Evolutionary conservation across 73 alveolate species (phyloP).

Genomic region (Uronychia setigera): DNA sequence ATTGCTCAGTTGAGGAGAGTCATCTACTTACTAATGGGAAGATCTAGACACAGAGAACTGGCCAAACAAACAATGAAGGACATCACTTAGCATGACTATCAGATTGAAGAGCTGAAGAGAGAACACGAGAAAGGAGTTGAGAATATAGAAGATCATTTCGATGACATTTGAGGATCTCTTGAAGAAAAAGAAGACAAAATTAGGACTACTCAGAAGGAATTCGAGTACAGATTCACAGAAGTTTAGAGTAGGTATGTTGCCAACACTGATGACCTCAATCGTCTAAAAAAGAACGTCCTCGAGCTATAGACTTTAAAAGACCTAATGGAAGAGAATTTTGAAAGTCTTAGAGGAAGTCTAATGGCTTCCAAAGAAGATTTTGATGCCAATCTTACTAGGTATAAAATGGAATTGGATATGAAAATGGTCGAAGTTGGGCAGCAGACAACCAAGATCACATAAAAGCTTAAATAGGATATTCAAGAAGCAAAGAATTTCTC

Average conservation of each 20-base stretch:
- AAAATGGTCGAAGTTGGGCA: background rate
- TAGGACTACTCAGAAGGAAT: background rate
- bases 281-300: background rate
- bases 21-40: background rate
- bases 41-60: background rate
- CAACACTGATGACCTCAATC: background rate
- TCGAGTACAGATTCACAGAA: background rate
- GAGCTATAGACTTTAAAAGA: background rate
- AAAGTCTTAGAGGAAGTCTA: background rate
- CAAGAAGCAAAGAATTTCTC: background rate
- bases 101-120: background rate
- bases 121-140: background rate
- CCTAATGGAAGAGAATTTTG: background rate
- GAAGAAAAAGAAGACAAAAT: background rate
- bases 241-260: background rate
- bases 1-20: background rate
- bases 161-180: background rate
- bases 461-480: background rate
- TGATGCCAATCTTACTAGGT: background rate
- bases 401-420: background rate
- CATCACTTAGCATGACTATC: background rate
- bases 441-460: background rate
- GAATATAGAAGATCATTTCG: background rate
- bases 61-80: background rate
- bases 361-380: background rate